Conservation (phyloP, 345 rosid genomes). For the Populus euphratica region DNA sequence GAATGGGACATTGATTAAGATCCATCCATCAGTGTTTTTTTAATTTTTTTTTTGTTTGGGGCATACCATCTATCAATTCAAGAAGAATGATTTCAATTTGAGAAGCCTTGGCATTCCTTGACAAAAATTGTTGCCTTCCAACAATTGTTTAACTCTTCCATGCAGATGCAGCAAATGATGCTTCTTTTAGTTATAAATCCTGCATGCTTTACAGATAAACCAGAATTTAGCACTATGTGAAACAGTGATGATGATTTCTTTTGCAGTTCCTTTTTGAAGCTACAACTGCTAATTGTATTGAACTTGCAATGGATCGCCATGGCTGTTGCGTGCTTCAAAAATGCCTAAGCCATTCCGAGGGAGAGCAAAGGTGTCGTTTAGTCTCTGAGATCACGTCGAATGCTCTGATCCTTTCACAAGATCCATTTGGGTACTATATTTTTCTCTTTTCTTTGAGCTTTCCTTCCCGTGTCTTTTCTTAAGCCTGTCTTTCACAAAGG, state of each 20-base stretch:
- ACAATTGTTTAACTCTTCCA: background rate
- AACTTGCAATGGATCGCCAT: conserved; percentile 70
- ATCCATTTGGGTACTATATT: conserved; percentile 61
- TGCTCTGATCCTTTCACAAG: conserved; percentile 69
- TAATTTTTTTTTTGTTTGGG: too few species aligned
- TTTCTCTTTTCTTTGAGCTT: conserved; percentile 4
- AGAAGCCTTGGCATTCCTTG: background rate
- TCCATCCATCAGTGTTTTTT: background rate
- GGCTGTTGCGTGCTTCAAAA: conserved; percentile 86
- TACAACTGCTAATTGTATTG: conserved; percentile 60
- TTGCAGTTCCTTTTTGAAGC: conserved; percentile 71
- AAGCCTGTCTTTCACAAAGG: background rate
- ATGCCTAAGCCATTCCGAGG: conserved; percentile 52
- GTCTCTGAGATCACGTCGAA: conserved; percentile 54
- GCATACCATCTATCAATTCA: background rate
- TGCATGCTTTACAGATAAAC: background rate
- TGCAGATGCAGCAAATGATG: background rate
- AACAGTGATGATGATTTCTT: conserved; percentile 4
- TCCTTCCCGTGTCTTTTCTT: background rate
- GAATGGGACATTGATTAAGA: background rate
- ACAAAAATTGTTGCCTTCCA: background rate
- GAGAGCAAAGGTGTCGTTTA: conserved; percentile 43
- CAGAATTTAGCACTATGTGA: background rate
- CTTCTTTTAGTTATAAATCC: background rate
- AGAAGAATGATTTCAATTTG: background rate